Percentiles rank a stretch among this genome's conserved stretches.
phyloP scores from a whole-genome alignment of 352 stramenopile species.

The Phytophthora palmivora region DNA sequence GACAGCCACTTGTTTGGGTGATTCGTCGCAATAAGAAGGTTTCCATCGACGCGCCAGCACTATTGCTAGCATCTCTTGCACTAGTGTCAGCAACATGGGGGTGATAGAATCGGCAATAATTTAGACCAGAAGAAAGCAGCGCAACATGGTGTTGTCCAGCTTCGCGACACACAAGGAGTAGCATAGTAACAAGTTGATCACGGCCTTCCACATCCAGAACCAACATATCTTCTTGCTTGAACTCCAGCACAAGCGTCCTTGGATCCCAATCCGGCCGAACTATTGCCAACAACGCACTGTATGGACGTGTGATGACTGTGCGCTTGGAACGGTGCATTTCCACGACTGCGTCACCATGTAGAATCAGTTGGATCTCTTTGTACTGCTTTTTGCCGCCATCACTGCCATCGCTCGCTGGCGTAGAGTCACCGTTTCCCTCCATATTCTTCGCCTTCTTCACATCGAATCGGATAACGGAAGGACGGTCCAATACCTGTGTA shows the following conservation, averaged over 20 bases:
- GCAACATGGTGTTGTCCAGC: constrained; percentile 60
- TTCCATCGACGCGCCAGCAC: constrained; percentile 43
- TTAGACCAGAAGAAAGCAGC: constrained; percentile 46
- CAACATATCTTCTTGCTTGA: constrained; percentile 64
- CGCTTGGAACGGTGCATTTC: constrained; percentile 71
- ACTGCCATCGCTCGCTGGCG: constrained; percentile 22
- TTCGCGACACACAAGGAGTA: constrained; percentile 71
- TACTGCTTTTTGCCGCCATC: constrained; percentile 45
- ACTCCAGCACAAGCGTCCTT: constrained; percentile 69
- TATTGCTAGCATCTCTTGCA: constrained; percentile 27
- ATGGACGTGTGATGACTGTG: constrained; percentile 65
- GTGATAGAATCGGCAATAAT: constrained; percentile 67
- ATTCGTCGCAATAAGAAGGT: constrained; percentile 68
- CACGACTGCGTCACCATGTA: constrained; percentile 64
- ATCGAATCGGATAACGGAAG: constrained; percentile 72
- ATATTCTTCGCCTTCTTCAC: constrained; percentile 50
- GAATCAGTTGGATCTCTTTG: constrained; percentile 70
- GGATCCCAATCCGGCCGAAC: constrained; percentile 63
- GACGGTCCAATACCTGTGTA: constrained; percentile 59
- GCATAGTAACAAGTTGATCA: constrained; percentile 71
- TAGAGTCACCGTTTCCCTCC: constrained; percentile 22
- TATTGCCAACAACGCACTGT: constrained; percentile 55
- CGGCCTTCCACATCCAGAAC: constrained; percentile 59
- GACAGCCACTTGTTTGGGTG: constrained; percentile 37
- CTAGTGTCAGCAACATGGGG: constrained; percentile 49